A percentile compares a stretch with the other conserved stretches of the same genome.
phyloP scores from a whole-genome alignment of 805 yeast species.

The Suhomyces kilbournensis region DNA sequence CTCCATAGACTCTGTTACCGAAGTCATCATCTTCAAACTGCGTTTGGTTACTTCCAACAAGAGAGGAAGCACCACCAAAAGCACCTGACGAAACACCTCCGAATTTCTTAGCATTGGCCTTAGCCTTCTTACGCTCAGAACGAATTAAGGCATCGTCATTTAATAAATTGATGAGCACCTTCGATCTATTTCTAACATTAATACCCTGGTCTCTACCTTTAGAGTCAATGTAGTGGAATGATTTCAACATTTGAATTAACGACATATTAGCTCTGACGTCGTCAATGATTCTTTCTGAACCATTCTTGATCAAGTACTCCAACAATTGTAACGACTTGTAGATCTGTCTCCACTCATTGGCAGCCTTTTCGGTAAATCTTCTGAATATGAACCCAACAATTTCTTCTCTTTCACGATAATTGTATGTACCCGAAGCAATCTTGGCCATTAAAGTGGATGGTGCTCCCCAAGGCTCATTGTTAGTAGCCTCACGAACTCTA shows the following conservation, averaged over 20 bases:
- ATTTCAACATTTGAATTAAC: slow-evolving; percentile 80
- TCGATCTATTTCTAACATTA: slow-evolving; percentile 88
- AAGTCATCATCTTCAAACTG: slow-evolving; percentile 50
- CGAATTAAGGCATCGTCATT: slow-evolving; percentile 76
- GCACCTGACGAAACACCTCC: slow-evolving; percentile 65
- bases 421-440: slow-evolving; percentile 92
- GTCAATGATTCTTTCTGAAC: slow-evolving; percentile 92
- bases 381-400: slow-evolving; percentile 73
- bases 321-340: slow-evolving; percentile 89
- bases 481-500: slow-evolving; percentile 95
- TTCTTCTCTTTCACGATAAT: slow-evolving; percentile 77
- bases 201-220: slow-evolving; percentile 96
- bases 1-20: slow-evolving; percentile 59
- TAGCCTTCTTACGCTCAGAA: slow-evolving; percentile 85
- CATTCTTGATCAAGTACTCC: slow-evolving; percentile 88
- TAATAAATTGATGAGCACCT: slow-evolving; percentile 65
- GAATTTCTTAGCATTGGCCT: slow-evolving; percentile 78
- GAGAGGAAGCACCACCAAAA: slow-evolving; percentile 49
- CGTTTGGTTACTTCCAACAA: slow-evolving; percentile 21
- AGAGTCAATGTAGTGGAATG: slow-evolving; percentile 90
- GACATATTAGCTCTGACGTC: slow-evolving; percentile 84
- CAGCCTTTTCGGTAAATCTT: slow-evolving; percentile 92
- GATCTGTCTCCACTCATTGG: slow-evolving; percentile 97
- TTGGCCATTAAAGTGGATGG: slow-evolving; percentile 88
- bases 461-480: slow-evolving; percentile 99